phyloP scores from a whole-genome alignment of 1,284 basidiomycete species.

The Xerocomus cyaneibrunnescens region DNA sequence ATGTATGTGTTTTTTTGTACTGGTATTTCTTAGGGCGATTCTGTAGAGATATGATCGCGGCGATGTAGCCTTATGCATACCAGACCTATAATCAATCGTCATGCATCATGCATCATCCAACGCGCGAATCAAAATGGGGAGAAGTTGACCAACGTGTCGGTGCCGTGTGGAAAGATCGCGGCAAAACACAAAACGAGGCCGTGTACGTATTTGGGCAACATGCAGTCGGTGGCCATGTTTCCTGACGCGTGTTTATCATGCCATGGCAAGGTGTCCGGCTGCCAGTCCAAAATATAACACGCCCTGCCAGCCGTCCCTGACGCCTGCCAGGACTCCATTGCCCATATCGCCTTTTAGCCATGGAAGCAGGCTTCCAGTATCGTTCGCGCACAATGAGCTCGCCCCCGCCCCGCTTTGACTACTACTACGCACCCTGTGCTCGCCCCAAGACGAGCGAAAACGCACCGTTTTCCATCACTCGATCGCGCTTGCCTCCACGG shows the following conservation, averaged over 20 bases:
- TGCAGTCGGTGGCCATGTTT: constrained; percentile 21
- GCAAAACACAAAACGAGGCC: constrained; percentile 31
- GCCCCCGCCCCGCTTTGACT: constrained; percentile 21
- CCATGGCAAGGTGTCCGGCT: constrained; percentile 29
- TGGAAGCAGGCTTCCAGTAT: constrained; percentile 33
- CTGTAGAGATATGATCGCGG: constrained; percentile 11
- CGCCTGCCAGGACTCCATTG: constrained; percentile 10
- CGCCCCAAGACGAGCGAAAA: constrained; percentile 29
- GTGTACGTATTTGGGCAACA: constrained; percentile 34
- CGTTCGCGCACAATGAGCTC: constrained; percentile 26
- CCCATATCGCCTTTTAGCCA: constrained; percentile 12
- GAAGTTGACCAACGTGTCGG: constrained; percentile 32
- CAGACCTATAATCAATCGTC: constrained; percentile 9
- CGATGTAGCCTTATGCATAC: constrained; percentile 14
- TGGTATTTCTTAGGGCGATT: constrained; percentile 13
- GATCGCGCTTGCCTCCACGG: constrained; percentile 25
- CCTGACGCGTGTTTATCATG: constrained; percentile 33
- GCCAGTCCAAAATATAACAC: constrained; percentile 34
- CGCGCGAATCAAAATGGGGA: constrained; percentile 15
- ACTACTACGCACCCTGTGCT: constrained; percentile 13
- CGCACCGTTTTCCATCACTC: constrained; percentile 19
- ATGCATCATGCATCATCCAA: background rate
- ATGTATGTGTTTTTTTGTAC: constrained; percentile 4
- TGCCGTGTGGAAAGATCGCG: constrained; percentile 15
- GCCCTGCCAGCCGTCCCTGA: constrained; percentile 14